These are phyloP conservation scores for Lunasporangiospora selenospora DNA, from an alignment of 192 early-diverging fungal genomes.

Conservation along the genomic window DNA sequence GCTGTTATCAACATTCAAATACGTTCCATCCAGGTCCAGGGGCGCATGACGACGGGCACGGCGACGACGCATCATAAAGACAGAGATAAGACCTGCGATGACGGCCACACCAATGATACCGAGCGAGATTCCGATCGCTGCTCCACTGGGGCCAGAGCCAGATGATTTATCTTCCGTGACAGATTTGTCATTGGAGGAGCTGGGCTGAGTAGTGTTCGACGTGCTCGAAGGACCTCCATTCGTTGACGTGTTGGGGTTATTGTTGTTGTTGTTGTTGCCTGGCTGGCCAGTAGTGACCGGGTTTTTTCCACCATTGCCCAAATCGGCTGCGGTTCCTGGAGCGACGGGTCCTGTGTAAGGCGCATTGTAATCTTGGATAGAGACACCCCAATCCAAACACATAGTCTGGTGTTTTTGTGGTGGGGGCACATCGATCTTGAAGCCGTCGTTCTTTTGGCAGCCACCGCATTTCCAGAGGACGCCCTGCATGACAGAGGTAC, in stretches of 20 bases:
- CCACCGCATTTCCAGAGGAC: slow-evolving; percentile 36
- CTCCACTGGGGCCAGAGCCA: slow-evolving; percentile 13
- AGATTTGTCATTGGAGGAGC: neutral
- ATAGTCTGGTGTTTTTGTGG: slow-evolving; percentile 15
- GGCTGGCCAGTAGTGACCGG: neutral
- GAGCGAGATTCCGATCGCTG: slow-evolving; percentile 38
- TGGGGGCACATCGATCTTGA: neutral
- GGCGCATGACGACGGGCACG: slow-evolving; percentile 41
- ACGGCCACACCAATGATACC: slow-evolving; percentile 35
- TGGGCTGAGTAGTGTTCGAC: neutral
- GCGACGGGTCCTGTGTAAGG: slow-evolving; percentile 30
- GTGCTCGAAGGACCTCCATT: neutral
- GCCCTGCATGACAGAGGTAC: slow-evolving; percentile 14
- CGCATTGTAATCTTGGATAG: neutral
- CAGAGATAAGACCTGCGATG: slow-evolving; percentile 4
- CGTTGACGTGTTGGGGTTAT: neutral
- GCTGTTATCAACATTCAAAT: slow-evolving; percentile 27
- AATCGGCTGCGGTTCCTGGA: slow-evolving; percentile 15
- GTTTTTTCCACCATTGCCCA: neutral
- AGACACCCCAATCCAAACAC: slow-evolving; percentile 10
- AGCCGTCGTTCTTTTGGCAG: slow-evolving; percentile 8
- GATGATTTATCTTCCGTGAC: neutral
- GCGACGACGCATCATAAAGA: slow-evolving; percentile 36
- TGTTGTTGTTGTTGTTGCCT: neutral
- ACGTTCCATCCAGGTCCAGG: slow-evolving; percentile 26